Evolutionary conservation across 2,329 filamentous ascomycete species (phyloP).

Genomic region (Diaporthe vexans): DNA sequence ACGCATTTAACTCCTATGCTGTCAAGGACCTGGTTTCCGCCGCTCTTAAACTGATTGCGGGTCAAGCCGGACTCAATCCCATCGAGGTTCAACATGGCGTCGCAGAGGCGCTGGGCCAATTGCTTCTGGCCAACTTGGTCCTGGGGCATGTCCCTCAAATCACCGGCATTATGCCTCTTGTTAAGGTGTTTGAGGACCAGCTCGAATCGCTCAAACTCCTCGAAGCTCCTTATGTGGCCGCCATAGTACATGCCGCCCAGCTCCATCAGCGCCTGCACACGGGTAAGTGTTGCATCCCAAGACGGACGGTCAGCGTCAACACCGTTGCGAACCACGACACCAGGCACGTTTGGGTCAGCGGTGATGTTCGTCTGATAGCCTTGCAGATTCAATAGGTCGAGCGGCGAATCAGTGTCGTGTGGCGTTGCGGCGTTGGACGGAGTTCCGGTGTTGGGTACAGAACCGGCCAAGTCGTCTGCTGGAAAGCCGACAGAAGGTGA

Average conservation of each 20-base stretch:
- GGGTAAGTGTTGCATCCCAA: background rate
- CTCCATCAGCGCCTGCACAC: background rate
- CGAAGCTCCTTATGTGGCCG: background rate
- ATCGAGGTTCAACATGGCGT: background rate
- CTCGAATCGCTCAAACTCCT: background rate
- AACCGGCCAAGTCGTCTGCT: too few species aligned
- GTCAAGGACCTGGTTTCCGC: background rate
- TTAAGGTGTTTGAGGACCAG: background rate
- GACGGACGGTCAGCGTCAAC: background rate
- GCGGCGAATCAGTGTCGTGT: too few species aligned
- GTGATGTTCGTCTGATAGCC: background rate
- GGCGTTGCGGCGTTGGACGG: too few species aligned
- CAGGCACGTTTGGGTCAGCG: background rate
- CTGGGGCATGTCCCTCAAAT: background rate
- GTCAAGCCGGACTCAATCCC: background rate
- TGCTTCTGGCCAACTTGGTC: background rate
- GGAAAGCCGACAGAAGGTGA: too few species aligned
- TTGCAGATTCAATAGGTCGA: too few species aligned
- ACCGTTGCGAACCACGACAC: background rate
- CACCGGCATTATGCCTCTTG: background rate
- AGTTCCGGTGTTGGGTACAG: too few species aligned
- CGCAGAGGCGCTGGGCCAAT: too few species aligned
- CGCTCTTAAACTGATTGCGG: rapidly evolving
- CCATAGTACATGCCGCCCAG: background rate
- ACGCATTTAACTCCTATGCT: background rate